A percentile compares a stretch with the other conserved stretches of the same genome.
These are phyloP conservation scores for Chrysanthemum seticuspe DNA, from an alignment of 129 eudicot species.

Conservation along the genomic window DNA sequence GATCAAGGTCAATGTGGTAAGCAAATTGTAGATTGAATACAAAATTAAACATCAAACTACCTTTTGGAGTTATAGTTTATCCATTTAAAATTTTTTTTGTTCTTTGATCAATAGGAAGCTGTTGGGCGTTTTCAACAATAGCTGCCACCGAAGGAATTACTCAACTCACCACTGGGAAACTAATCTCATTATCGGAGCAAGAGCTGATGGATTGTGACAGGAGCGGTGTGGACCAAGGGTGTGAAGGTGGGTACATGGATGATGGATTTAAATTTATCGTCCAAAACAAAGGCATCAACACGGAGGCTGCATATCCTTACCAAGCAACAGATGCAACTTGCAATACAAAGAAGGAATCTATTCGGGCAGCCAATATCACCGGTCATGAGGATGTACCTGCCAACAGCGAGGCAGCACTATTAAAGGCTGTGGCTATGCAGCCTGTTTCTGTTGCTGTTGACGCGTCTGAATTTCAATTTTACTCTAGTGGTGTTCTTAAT, in stretches of 20 bases:
- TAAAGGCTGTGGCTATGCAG: conserved; percentile 28
- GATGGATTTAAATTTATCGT: conserved; percentile 26
- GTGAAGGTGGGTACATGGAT: conserved; percentile 27
- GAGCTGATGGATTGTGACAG: conserved; percentile 32
- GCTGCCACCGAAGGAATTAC: conserved; percentile 26
- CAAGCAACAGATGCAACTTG: conserved; percentile 23
- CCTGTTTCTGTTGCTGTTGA: conserved; percentile 32
- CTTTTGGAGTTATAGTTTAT: too few relatives aligned
- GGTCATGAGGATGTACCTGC: conserved; percentile 30
- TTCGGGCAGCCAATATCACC: conserved; percentile 8
- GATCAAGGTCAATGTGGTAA: conserved; percentile 26
- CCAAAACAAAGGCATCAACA: conserved; percentile 20
- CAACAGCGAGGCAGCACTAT: conserved; percentile 18
- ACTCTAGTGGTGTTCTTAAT: conserved; percentile 18
- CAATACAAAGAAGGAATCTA: conserved; percentile 8
- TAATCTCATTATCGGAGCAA: conserved; percentile 30
- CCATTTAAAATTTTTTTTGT: not conserved
- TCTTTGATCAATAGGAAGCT: conserved; percentile 18
- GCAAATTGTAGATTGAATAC: too few relatives aligned
- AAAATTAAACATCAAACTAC: not conserved
- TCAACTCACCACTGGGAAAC: conserved; percentile 12
- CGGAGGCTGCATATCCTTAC: conserved; percentile 22
- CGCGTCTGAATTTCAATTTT: conserved; percentile 7
- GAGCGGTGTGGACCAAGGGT: conserved; percentile 14
- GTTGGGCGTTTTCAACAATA: conserved; percentile 33